Evolutionary conservation across 2,329 filamentous ascomycete species (phyloP).

Genomic region (Claviceps purpurea): DNA sequence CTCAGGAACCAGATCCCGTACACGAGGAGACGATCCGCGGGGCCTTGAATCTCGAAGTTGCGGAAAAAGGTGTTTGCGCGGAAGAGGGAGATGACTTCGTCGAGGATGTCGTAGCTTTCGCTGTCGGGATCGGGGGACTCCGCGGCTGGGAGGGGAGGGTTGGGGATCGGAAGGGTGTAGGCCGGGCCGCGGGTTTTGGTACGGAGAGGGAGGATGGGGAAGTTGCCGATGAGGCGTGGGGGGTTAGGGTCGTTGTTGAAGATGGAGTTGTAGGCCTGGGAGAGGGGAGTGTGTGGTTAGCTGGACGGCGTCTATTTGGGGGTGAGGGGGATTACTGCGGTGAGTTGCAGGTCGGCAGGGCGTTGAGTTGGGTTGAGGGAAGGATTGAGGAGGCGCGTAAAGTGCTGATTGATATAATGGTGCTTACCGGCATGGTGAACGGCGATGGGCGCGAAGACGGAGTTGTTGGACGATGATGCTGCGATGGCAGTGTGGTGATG

Average conservation of each 20-base stretch:
- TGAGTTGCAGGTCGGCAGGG: neutral
- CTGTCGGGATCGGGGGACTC: slow-evolving; percentile 67
- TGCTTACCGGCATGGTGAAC: slow-evolving; percentile 15
- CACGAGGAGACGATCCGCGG: slow-evolving; percentile 84
- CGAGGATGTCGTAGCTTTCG: slow-evolving; percentile 90
- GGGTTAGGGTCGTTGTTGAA: slow-evolving; percentile 70
- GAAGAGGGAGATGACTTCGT: slow-evolving; percentile 87
- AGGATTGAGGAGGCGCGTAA: neutral
- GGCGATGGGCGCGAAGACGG: slow-evolving; percentile 10
- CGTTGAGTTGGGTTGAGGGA: too few species aligned
- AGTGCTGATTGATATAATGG: neutral
- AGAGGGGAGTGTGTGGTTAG: slow-evolving; percentile 4
- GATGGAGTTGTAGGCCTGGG: slow-evolving; percentile 91
- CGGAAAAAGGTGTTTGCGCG: slow-evolving; percentile 98
- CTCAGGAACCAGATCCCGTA: slow-evolving; percentile 94
- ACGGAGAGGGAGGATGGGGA: slow-evolving; percentile 85
- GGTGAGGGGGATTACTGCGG: neutral
- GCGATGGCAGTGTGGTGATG: slow-evolving; percentile 3
- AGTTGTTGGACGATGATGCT: slow-evolving; percentile 11
- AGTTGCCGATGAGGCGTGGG: slow-evolving; percentile 62
- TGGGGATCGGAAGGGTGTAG: slow-evolving; percentile 59
- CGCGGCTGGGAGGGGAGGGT: slow-evolving; percentile 40
- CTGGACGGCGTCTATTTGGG: neutral
- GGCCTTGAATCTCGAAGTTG: slow-evolving; percentile 97
- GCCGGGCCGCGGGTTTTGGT: slow-evolving; percentile 93